Base-by-base conservation (phyloP, 1,284 basidiomycete genomes). In the Peniophora sp. region DNA sequence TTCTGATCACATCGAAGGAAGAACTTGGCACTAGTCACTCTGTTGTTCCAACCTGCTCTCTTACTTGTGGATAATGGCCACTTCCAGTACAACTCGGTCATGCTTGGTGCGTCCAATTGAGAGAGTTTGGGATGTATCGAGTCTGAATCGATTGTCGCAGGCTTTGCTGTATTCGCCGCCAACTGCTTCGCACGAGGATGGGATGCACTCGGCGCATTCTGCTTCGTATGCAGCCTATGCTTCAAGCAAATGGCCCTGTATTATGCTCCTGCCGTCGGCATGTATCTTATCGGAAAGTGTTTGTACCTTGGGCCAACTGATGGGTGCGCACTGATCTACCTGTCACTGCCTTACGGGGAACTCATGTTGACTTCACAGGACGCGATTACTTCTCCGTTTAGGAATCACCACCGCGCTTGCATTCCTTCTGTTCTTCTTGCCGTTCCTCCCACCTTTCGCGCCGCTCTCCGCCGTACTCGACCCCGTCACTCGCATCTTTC, bases 181-280 rank as follows among this genome's bases (percentile, higher is more conserved):
- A 80, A 84, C 57, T 80, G 78, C 57, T 88, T 95, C 48, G 79
- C 83, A 3, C 62, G 64, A 1, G 84, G 79, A 6, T 70, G 76
- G 24, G 92, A 97, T 63, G 64, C 89, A 3, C 57, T 83, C 0
- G 94, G 90, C 1, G 89, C 91, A 5, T 63, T 89, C n/a, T 81
- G 75, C 55, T 96, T 97, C 58, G 87, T 90, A 8, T 71, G 85
- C 32, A 88, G 88, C 57, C 75, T 97, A 15, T 78, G 86, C 3
- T 97, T 97, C 75, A 97, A 97, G 66, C 94, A 97, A 66, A 97
- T 97, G 92, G 86, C 90, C 3, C 71, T 97, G 11, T 97, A 96
- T 65, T 97, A 92, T 64, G 88, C 91, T 0, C 95, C 95, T 6
- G 92, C 88, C 1, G 78, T 95, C 18, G 88, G 92, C 37, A 79